Conservation (phyloP, 2,329 filamentous ascomycete species). For the Aspergillus fumigatiaffinis region DNA sequence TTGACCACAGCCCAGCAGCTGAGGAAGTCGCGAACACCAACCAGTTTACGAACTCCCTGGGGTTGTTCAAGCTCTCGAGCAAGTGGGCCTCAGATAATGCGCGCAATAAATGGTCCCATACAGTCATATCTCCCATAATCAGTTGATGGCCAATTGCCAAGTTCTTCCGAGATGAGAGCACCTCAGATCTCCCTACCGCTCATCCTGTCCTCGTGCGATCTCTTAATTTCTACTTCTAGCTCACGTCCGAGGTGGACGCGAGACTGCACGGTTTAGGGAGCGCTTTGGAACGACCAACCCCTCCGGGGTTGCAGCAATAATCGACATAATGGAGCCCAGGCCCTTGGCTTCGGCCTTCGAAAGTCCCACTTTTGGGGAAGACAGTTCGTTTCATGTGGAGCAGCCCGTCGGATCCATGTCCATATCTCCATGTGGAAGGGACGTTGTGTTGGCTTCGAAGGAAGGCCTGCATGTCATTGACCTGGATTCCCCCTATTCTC, state of each 20-base stretch:
- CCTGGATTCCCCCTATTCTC: slow-evolving; percentile 81
- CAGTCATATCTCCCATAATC: slow-evolving; percentile 1
- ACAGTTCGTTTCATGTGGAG: slow-evolving; percentile 79
- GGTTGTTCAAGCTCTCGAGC: not conserved
- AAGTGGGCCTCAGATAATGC: slow-evolving; percentile 7
- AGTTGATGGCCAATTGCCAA: not conserved
- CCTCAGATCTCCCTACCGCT: not conserved
- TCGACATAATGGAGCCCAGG: slow-evolving; percentile 34
- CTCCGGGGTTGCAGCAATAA: slow-evolving; percentile 22
- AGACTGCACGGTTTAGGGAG: not conserved
- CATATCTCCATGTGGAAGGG: slow-evolving; percentile 85
- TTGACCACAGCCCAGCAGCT: not conserved
- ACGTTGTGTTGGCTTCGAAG: slow-evolving; percentile 85
- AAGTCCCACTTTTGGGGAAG: slow-evolving; percentile 80
- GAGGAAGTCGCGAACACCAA: not conserved
- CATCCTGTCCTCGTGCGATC: not conserved
- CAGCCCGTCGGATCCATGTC: slow-evolving; percentile 80
- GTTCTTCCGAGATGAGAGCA: slow-evolving; percentile 15
- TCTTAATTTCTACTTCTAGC: not conserved
- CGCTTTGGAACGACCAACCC: slow-evolving; percentile 3
- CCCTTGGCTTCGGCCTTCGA: slow-evolving; percentile 62
- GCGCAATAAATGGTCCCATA: slow-evolving; percentile 1
- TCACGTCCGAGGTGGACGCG: not conserved
- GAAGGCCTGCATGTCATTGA: slow-evolving; percentile 90
- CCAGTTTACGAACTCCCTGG: not conserved